phyloP scores from a whole-genome alignment of 768 basidiomycete species.

The Russula vinacea region DNA sequence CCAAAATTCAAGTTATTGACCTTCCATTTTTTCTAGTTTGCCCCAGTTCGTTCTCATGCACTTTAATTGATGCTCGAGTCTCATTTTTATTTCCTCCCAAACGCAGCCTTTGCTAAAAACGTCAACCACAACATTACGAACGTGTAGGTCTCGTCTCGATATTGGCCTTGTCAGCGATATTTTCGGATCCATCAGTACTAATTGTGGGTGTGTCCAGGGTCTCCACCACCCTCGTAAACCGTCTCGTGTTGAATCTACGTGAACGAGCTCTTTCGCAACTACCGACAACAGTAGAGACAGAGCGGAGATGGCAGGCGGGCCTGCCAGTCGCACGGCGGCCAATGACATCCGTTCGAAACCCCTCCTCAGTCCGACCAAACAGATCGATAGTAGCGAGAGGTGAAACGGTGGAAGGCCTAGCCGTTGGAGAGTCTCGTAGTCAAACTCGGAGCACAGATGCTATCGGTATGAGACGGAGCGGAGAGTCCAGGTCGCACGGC shows the following conservation, averaged over 20 bases:
- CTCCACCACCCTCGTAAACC: conserved; percentile 19
- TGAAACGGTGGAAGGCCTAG: background rate
- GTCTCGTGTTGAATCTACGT: conserved; percentile 25
- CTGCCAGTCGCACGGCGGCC: background rate
- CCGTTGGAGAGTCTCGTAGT: background rate
- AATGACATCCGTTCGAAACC: background rate
- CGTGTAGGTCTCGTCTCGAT: no score
- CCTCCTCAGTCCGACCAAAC: background rate
- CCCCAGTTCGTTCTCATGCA: conserved; percentile 13
- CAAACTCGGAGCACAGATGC: background rate
- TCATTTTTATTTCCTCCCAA: background rate
- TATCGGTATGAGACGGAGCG: background rate
- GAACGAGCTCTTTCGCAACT: background rate
- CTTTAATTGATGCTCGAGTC: no score
- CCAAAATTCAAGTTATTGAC: background rate
- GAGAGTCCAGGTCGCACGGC: background rate
- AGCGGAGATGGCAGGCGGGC: conserved; percentile 10
- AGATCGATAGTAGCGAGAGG: background rate
- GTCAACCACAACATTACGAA: conserved; percentile 13
- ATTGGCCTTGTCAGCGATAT: background rate
- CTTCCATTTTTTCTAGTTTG: background rate
- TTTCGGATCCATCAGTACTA: background rate
- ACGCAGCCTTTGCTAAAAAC: conserved; percentile 14
- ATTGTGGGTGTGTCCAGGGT: background rate
- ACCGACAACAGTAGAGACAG: conserved; percentile 9